These are phyloP conservation scores for Cucumis melo DNA, from an alignment of 306 rosid genomes.

Conservation along the genomic window DNA sequence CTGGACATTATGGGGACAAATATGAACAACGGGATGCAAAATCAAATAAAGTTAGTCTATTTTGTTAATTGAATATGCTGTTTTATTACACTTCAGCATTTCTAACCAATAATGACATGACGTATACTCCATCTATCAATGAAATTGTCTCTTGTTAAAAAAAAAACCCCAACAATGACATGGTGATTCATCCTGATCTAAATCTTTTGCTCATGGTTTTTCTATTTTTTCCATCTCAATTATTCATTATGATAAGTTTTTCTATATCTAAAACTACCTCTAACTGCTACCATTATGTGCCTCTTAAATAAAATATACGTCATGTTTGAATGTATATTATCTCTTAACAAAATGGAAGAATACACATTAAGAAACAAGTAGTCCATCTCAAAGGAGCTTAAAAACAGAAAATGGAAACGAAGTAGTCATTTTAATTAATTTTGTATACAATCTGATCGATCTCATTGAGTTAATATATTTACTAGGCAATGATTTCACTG, in stretches of 20 bases:
- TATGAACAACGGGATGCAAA: constrained; percentile 65
- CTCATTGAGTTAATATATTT: not conserved
- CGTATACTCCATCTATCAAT: no score
- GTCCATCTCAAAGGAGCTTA: not conserved
- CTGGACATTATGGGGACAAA: constrained; percentile 51
- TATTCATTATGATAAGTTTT: not conserved
- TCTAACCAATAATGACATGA: not conserved
- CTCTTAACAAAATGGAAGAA: not conserved
- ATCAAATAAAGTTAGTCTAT: constrained; percentile 56
- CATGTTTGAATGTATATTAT: not conserved
- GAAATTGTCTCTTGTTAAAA: no score
- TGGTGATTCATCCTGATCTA: not conserved
- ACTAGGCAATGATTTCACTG: not conserved
- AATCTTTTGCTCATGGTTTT: not conserved
- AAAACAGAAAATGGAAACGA: not conserved
- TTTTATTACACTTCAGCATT: constrained; percentile 2
- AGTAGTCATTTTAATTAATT: not conserved
- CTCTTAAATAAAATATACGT: not conserved
- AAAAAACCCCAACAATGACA: not conserved
- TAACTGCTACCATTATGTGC: not conserved
- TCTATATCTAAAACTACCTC: not conserved
- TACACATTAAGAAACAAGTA: not conserved
- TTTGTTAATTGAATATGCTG: constrained; percentile 11
- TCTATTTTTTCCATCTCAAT: not conserved
- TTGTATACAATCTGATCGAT: not conserved